Evolutionary conservation across 2,329 filamentous ascomycete genomes (phyloP).

Genomic region (Periconia sp.): DNA sequence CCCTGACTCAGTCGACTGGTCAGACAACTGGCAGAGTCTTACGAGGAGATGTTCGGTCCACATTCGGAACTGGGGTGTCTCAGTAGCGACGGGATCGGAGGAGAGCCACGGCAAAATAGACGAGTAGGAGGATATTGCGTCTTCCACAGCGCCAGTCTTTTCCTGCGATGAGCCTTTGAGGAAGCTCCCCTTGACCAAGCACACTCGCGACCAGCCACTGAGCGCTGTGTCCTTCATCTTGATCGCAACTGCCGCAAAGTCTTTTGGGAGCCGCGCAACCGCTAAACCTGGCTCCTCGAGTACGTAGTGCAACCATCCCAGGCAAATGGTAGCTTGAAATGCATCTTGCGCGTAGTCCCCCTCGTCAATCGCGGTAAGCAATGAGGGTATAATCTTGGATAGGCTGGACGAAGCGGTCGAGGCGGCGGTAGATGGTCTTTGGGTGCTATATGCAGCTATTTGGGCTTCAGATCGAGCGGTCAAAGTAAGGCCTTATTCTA

Average conservation of each 20-base stretch:
- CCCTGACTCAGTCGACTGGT: conserved; percentile 57
- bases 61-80: conserved; percentile 66
- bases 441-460: conserved; percentile 50
- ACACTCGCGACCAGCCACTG: conserved; percentile 81
- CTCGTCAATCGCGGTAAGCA: conserved; percentile 49
- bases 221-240: conserved; percentile 48
- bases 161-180: conserved; percentile 64
- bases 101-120: conserved; percentile 69
- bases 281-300: conserved; percentile 71
- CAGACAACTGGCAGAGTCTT: conserved; percentile 74
- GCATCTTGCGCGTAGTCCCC: conserved; percentile 58
- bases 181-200: conserved; percentile 78
- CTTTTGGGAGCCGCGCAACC: conserved; percentile 66
- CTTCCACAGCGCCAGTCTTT: conserved; percentile 49
- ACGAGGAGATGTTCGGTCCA: conserved; percentile 82
- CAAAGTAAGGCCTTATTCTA: conserved; percentile 50
- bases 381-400: conserved; percentile 46
- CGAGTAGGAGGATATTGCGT: conserved; percentile 71
- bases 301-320: conserved; percentile 85
- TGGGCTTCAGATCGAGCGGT: conserved; percentile 55
- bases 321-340: conserved; percentile 80
- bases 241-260: conserved; percentile 53
- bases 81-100: conserved; percentile 57
- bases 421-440: conserved; percentile 50
- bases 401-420: conserved; percentile 44